Percentiles rank a stretch among this genome's conserved stretches.
phyloP scores from a whole-genome alignment of 2,329 filamentous ascomycete genomes.

The Colletotrichum sansevieriae region DNA sequence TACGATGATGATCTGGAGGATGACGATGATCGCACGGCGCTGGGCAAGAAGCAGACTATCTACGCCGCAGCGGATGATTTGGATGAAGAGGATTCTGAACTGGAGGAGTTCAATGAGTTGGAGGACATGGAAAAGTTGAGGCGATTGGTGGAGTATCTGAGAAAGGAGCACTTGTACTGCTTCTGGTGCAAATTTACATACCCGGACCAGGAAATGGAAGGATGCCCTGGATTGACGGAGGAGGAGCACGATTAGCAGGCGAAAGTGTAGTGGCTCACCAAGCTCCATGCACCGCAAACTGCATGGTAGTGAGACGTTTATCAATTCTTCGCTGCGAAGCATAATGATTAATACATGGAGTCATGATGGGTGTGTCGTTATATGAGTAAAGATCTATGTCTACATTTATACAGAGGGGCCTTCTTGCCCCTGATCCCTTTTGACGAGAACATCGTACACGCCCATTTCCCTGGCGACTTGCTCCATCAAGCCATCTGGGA shows the following conservation, averaged over 20 bases:
- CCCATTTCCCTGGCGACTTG: constrained; percentile 59
- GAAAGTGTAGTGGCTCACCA: not conserved
- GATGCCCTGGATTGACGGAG: constrained; percentile 88
- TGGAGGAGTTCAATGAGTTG: constrained; percentile 83
- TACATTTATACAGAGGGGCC: constrained; percentile 26
- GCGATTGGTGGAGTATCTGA: constrained; percentile 76
- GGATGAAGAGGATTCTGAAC: constrained; percentile 83
- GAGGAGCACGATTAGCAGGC: constrained; percentile 77
- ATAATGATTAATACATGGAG: not conserved
- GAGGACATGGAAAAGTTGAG: constrained; percentile 75
- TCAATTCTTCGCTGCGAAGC: too few species aligned
- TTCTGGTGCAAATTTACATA: constrained; percentile 97
- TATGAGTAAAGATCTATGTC: constrained; percentile 30
- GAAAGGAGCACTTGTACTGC: constrained; percentile 83
- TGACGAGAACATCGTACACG: constrained; percentile 50
- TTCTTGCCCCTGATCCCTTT: constrained; percentile 18
- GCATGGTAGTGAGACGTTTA: too few species aligned
- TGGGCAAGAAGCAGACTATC: constrained; percentile 68
- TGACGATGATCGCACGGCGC: constrained; percentile 76
- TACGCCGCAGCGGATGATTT: constrained; percentile 75
- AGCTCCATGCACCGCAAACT: not conserved
- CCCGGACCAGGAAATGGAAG: constrained; percentile 80
- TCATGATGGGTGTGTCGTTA: constrained; percentile 37
- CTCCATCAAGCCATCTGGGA: constrained; percentile 46
- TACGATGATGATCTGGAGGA: constrained; percentile 78